These are phyloP conservation scores for Jamesozyma jinghongensis DNA, from an alignment of 805 yeast species.

Conservation along the genomic window DNA sequence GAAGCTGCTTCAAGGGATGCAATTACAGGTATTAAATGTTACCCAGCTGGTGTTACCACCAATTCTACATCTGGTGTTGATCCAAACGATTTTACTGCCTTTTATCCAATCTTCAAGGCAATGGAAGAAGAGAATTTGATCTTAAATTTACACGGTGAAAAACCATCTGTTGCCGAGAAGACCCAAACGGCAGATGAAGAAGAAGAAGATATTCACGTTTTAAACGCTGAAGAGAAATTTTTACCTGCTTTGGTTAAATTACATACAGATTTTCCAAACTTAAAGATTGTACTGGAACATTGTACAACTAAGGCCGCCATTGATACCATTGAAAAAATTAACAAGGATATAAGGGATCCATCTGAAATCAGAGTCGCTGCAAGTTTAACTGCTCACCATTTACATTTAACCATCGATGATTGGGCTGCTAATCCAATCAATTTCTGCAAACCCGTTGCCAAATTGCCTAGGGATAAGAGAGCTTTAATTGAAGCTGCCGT, in stretches of 20 bases:
- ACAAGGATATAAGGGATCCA: conserved; percentile 31
- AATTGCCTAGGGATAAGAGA: conserved; percentile 72
- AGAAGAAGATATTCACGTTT: conserved; percentile 61
- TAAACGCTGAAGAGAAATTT: conserved; percentile 90
- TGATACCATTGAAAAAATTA: conserved; percentile 62
- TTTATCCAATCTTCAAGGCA: conserved; percentile 83
- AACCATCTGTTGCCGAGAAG: conserved; percentile 59
- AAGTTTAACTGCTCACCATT: conserved; percentile 92
- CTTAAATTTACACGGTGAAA: conserved; percentile 91
- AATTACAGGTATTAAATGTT: conserved; percentile 86
- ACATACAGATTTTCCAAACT: conserved; percentile 73
- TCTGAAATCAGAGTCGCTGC: conserved; percentile 64
- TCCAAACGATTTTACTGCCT: conserved; percentile 80
- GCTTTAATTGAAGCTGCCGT: conserved; percentile 83
- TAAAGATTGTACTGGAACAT: conserved; percentile 85
- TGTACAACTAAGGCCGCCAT: conserved; percentile 90
- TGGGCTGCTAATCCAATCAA: conserved; percentile 97
- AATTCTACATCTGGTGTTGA: conserved; percentile 88
- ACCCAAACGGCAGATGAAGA: conserved; percentile 40
- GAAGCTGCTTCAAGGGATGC: conserved; percentile 63
- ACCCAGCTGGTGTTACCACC: conserved; percentile 99
- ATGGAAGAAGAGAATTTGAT: conserved; percentile 74
- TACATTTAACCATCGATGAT: conserved; percentile 77
- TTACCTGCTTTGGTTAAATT: conserved; percentile 78
- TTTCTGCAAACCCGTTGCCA: conserved; percentile 97